phyloP scores from a whole-genome alignment of 208 protist species.

The Acanthamoeba quina region DNA sequence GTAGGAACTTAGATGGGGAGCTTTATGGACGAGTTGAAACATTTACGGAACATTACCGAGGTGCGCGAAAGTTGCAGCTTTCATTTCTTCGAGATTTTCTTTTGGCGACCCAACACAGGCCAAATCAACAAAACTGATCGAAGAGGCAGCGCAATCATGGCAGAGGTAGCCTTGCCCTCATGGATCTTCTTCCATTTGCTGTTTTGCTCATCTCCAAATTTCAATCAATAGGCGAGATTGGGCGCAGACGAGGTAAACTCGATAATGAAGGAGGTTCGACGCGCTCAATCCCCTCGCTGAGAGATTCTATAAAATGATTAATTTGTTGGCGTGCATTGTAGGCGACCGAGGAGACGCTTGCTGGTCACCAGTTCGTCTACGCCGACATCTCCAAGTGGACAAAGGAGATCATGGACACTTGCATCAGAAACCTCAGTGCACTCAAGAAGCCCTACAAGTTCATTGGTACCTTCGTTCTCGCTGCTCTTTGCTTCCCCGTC shows the following conservation, averaged over 20 bases:
- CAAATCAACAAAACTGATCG: too few species aligned
- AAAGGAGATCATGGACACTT: constrained; percentile 85
- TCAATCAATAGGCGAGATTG: background rate
- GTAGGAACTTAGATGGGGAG: too few species aligned
- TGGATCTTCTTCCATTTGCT: background rate
- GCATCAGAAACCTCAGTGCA: constrained; percentile 85
- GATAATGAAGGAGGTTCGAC: constrained; percentile 1
- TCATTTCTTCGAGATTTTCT: too few species aligned
- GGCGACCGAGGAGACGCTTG: constrained; percentile 81
- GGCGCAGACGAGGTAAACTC: background rate
- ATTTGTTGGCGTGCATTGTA: background rate
- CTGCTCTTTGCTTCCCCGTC: background rate
- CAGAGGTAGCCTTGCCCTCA: too few species aligned
- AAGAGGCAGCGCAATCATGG: too few species aligned
- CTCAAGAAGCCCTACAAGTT: constrained; percentile 90
- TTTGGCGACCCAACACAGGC: too few species aligned
- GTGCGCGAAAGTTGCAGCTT: too few species aligned
- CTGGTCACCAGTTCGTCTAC: constrained; percentile 82
- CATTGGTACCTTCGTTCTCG: constrained; percentile 81
- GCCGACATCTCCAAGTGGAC: constrained; percentile 88
- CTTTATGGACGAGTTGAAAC: too few species aligned
- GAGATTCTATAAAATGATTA: background rate
- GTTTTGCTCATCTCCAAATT: background rate
- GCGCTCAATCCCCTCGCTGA: background rate
- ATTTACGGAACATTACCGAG: too few species aligned